Conservation (phyloP, 2,329 filamentous ascomycete genomes). For the Colletotrichum plurivorum region DNA sequence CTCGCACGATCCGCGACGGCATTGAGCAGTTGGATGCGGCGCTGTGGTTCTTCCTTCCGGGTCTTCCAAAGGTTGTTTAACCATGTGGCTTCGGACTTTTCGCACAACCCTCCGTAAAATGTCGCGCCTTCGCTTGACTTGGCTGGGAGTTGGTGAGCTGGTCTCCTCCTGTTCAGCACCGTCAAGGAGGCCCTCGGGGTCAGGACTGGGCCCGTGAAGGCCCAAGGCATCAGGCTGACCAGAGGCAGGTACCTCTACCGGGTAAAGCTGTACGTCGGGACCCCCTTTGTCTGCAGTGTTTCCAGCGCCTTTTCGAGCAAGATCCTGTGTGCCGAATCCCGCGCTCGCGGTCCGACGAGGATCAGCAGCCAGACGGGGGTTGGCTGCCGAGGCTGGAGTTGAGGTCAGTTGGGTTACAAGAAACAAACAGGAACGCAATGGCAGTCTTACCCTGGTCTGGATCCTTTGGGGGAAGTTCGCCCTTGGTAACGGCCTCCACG, state of each 20-base stretch:
- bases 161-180: too few relatives aligned
- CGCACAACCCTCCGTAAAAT: not conserved
- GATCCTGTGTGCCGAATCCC: not conserved
- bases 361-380: not conserved
- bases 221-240: too few relatives aligned
- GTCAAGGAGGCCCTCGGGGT: too few relatives aligned
- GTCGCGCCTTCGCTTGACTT: constrained; percentile 9
- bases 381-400: not conserved
- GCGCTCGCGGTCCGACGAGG: not conserved
- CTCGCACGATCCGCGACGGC: constrained; percentile 10
- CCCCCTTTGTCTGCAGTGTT: not conserved
- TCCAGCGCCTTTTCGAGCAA: not conserved
- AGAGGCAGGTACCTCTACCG: too few relatives aligned
- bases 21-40: not conserved
- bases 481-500: not conserved
- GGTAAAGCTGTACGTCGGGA: not conserved
- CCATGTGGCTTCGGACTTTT: constrained; percentile 17
- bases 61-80: not conserved
- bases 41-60: not conserved
- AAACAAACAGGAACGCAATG: not conserved
- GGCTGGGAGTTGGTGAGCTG: too few relatives aligned
- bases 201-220: too few relatives aligned
- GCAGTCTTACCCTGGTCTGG: not conserved
- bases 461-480: not conserved
- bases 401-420: not conserved